Evolutionary conservation across 2,329 filamentous ascomycete species (phyloP), one percentile per base, ranked within the genome.

Genomic region (Alternaria ventricosa): DNA sequence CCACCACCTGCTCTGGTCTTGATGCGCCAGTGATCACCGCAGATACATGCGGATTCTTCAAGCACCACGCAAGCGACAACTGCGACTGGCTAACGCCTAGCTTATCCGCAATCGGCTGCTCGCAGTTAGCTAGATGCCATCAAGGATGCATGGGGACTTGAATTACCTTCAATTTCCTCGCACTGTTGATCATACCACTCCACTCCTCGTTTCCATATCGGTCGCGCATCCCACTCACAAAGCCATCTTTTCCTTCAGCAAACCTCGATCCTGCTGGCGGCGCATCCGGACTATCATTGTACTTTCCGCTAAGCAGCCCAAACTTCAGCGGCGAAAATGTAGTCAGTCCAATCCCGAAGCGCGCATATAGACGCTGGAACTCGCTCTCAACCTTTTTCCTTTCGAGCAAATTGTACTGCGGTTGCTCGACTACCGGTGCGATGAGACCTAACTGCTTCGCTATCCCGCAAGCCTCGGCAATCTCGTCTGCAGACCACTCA

Each of bases 261-360:
- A 90, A 84, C 47, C 89, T 82, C 25, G 86, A 88, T 66, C 84
- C 86, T 67, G 85, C 82, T 15, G 87, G 86, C 56, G 88, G 85
- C 57, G 84, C 85, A 69, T 89, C 72, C 2, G 70, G 72, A 50
- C 67, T 69, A 67, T 88, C 82, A 75, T 88, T 88, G 82, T 89
- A 89, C 81, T 89, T 89, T 68, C 87, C 87, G 12, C 85, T 88
- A 58, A 89, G 77, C 28, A 89, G 76, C 56, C 87, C 87, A 50
- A 82, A 85, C 56, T 85, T 85, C 13, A 89, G 82, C 12, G 87
- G 86, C 27, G 82, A 84, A 80, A 84, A 88, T 69, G 83, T 84
- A 22, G 84, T 85, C 55, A 87, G 84, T 56, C 87, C 87, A 68
- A 87, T 84, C 55, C 85, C 80, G 78, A 84, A 85, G 63, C 86